phyloP scores from a whole-genome alignment of 345 rosid genomes.

The Lepidium aucheri region DNA sequence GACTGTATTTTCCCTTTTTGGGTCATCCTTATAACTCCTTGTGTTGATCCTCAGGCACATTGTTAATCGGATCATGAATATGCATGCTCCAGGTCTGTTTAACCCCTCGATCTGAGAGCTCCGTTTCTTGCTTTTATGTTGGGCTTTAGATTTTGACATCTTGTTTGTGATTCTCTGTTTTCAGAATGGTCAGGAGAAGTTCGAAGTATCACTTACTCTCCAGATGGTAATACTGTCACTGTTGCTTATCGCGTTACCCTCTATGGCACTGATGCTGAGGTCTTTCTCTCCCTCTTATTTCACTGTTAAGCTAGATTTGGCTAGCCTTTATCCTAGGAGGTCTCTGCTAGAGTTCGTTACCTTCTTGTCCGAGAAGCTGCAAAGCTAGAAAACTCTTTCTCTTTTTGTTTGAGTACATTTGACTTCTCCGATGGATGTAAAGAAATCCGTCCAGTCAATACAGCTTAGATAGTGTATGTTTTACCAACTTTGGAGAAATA shows the following conservation, averaged over 20 bases:
- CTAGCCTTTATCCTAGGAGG: background rate
- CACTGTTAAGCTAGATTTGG: background rate
- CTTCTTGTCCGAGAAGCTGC: background rate
- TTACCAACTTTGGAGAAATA: background rate
- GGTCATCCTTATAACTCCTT: background rate
- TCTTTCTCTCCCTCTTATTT: conserved; percentile 10
- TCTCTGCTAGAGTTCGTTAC: background rate
- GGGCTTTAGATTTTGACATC: background rate
- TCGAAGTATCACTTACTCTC: conserved; percentile 62
- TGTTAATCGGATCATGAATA: conserved; percentile 71
- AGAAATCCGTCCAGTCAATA: background rate
- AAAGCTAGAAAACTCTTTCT: background rate
- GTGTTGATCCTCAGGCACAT: conserved; percentile 53
- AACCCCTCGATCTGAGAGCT: background rate
- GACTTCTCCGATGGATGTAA: background rate
- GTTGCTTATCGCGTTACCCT: conserved; percentile 77
- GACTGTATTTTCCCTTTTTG: background rate
- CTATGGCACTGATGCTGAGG: conserved; percentile 91
- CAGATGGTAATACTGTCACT: conserved; percentile 69
- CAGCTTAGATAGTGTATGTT: background rate
- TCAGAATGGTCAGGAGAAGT: conserved; percentile 91
- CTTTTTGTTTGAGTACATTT: background rate
- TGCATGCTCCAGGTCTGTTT: conserved; percentile 62
- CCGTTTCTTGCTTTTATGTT: background rate
- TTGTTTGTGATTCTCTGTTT: conserved; percentile 9